phyloP scores from a whole-genome alignment of 306 rosid genomes.

The Malus sylvestris region DNA sequence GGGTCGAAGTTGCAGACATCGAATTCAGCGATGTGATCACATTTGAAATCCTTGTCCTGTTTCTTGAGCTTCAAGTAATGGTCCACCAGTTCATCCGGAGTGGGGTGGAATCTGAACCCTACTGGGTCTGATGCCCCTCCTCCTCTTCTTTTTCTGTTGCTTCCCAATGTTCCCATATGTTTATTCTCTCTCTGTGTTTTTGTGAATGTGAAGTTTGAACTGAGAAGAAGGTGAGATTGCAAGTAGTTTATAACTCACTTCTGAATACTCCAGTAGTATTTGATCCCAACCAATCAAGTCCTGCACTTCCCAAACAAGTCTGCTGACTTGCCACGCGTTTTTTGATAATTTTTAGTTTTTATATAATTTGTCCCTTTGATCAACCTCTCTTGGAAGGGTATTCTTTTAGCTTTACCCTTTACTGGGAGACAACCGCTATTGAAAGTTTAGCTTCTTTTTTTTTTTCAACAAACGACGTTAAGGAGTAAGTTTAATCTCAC shows the following conservation, averaged over 20 bases:
- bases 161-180: not conserved
- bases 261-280: not conserved
- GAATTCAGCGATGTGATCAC: slow-evolving; percentile 23
- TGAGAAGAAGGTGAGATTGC: not conserved
- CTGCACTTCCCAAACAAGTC: not conserved
- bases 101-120: slow-evolving; percentile 61
- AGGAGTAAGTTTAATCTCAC: too few relatives aligned
- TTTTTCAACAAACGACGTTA: too few relatives aligned
- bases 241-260: not conserved
- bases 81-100: slow-evolving; percentile 48
- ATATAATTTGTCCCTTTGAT: not conserved
- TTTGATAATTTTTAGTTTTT: not conserved
- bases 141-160: not conserved
- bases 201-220: not conserved
- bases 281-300: not conserved
- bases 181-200: not conserved
- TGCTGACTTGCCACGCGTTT: not conserved
- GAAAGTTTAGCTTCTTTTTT: too few relatives aligned
- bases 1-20: slow-evolving; percentile 52
- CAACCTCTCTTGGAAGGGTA: not conserved
- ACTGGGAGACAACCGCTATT: not conserved
- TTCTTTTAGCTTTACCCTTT: not conserved
- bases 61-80: slow-evolving; percentile 39
- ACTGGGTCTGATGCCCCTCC: slow-evolving; percentile 8
- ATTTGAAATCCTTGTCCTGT: not conserved